These are phyloP conservation scores for Chaetoscypha palmicola DNA, from an alignment of 2,329 filamentous ascomycete genomes.

Conservation along the genomic window DNA sequence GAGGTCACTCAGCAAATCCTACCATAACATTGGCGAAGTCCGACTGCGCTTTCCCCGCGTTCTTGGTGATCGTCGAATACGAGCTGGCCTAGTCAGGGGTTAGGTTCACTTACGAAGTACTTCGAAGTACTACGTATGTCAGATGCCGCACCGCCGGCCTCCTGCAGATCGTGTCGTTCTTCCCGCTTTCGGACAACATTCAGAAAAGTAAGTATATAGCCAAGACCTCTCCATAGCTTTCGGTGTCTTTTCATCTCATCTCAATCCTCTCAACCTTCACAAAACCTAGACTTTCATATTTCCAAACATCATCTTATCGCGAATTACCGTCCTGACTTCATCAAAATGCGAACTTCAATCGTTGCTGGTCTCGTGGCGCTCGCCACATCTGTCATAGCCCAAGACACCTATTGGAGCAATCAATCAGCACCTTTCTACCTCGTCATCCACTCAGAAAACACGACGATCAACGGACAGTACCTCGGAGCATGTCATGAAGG, in stretches of 20 bases:
- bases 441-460: conserved; percentile 33
- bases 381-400: conserved; percentile 19
- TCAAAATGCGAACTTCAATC: conserved; percentile 19
- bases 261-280: neutral
- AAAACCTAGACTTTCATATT: neutral
- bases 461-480: conserved; percentile 32
- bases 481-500: conserved; percentile 41
- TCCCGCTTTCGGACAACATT: no score
- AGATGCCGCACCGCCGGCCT: neutral
- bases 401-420: conserved; percentile 24
- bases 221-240: neutral
- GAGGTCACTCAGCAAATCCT: no score
- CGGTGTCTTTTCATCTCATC: neutral
- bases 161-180: neutral
- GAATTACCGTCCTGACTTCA: conserved; percentile 9
- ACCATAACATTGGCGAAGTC: no score
- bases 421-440: conserved; percentile 39
- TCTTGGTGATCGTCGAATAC: neutral
- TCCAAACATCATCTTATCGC: conserved; percentile 12
- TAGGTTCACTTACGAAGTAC: neutral
- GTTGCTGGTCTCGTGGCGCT: conserved; percentile 17
- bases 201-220: no score
- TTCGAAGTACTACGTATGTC: no score
- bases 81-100: neutral
- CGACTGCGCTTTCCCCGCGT: neutral